phyloP scores from a whole-genome alignment of 2,329 filamentous ascomycete species.

The Botrytis squamosa region DNA sequence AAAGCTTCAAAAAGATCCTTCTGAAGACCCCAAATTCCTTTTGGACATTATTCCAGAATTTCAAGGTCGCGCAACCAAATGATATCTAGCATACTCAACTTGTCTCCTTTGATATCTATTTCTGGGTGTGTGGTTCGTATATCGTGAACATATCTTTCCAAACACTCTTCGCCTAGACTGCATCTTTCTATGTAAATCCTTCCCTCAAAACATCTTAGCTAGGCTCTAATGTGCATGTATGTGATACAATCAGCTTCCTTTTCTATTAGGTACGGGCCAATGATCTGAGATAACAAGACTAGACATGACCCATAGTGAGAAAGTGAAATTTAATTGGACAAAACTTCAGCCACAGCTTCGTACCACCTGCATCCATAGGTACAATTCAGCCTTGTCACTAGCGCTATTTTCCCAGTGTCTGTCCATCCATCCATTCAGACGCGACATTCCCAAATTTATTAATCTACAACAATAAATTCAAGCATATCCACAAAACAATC shows the following conservation, averaged over 20 bases:
- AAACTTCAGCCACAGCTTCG: neutral
- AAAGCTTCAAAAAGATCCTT: neutral
- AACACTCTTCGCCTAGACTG: neutral
- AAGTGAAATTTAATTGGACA: neutral
- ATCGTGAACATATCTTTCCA: neutral
- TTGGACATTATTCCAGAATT: neutral
- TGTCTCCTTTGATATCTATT: neutral
- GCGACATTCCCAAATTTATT: slow-evolving; percentile 18
- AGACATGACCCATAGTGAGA: neutral
- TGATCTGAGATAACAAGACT: neutral
- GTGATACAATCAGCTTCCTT: neutral
- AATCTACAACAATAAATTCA: slow-evolving; percentile 1
- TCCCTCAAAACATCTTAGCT: neutral
- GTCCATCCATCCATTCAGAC: slow-evolving; percentile 17
- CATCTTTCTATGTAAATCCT: neutral
- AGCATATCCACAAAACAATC: neutral
- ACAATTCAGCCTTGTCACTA: slow-evolving; percentile 23
- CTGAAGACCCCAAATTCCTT: neutral
- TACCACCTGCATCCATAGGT: too few species aligned
- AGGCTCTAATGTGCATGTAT: neutral
- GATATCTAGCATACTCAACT: neutral
- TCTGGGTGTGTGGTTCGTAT: neutral
- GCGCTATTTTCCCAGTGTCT: slow-evolving; percentile 2
- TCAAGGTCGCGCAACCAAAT: neutral
- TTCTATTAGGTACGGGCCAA: neutral